phyloP scores from a whole-genome alignment of 164 flowering plant genomes.

The Hamamelis virginiana region DNA sequence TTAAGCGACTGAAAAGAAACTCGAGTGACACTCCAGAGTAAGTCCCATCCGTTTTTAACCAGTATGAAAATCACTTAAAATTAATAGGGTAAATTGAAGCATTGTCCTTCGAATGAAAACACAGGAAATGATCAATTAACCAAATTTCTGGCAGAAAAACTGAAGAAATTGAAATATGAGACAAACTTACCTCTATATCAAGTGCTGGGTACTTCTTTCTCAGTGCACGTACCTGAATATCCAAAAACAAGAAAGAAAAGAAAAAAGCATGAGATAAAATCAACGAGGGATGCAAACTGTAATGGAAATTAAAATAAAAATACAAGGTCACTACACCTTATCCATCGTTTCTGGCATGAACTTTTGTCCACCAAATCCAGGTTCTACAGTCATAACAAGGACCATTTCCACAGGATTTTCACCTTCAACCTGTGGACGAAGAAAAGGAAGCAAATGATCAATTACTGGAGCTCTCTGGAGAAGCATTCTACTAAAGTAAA shows the following conservation, averaged over 20 bases:
- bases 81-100: not conserved
- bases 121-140: not conserved
- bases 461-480: not conserved
- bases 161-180: not conserved
- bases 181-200: constrained; percentile 75
- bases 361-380: constrained; percentile 98
- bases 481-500: not conserved
- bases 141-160: not conserved
- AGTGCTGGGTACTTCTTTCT: constrained; percentile 90
- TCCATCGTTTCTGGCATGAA: constrained; percentile 98
- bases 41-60: no score
- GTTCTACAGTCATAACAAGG: constrained; percentile 98
- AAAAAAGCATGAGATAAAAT: not conserved
- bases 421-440: constrained; percentile 54
- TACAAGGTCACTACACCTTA: constrained; percentile 45
- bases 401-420: constrained; percentile 92
- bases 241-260: constrained; percentile 23
- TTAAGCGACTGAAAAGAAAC: no score
- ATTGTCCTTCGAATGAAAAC: not conserved
- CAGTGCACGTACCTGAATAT: constrained; percentile 61
- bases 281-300: constrained; percentile 2
- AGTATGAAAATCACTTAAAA: not conserved
- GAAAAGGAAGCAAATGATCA: not conserved
- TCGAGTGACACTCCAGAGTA: no score
- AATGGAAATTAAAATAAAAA: not conserved